Conservation (phyloP, 208 protist species). For the Willaertia magna region DNA sequence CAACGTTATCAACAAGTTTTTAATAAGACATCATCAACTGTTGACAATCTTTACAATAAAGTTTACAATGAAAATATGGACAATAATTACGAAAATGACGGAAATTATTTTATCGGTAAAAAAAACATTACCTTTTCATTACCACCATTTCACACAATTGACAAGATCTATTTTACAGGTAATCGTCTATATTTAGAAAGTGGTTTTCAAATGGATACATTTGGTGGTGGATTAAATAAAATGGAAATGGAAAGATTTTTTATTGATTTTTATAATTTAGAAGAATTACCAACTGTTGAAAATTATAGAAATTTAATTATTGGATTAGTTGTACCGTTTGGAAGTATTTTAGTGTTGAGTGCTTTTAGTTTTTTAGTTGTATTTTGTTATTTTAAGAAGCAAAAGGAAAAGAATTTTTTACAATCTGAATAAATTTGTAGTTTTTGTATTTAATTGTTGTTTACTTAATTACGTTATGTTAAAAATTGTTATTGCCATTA, state of each 20-base stretch:
- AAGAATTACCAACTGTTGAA: background rate
- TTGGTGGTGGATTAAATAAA: background rate
- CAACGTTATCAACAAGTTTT: too few relatives aligned
- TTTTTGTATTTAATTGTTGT: too few relatives aligned
- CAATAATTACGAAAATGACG: too few relatives aligned
- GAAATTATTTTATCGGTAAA: too few relatives aligned
- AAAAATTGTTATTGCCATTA: too few relatives aligned
- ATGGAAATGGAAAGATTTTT: background rate
- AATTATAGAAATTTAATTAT: background rate
- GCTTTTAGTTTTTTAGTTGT: background rate
- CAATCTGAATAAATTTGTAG: background rate
- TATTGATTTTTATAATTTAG: background rate
- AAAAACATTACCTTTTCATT: too few relatives aligned
- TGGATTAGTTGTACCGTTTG: background rate
- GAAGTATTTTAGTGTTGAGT: background rate
- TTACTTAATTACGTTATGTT: too few relatives aligned
- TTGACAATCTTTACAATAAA: too few relatives aligned
- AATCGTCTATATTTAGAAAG: background rate
- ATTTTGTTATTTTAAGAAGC: background rate
- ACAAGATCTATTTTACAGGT: background rate
- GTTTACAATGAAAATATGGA: too few relatives aligned
- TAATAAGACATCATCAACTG: too few relatives aligned
- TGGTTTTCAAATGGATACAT: background rate
- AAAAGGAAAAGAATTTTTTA: background rate
- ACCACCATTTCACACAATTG: too few relatives aligned